A percentile compares a stretch with the other conserved stretches of the same genome.
These are phyloP conservation scores for Fomitopsis palustris DNA, from an alignment of 1,284 basidiomycete species.

Conservation along the genomic window DNA sequence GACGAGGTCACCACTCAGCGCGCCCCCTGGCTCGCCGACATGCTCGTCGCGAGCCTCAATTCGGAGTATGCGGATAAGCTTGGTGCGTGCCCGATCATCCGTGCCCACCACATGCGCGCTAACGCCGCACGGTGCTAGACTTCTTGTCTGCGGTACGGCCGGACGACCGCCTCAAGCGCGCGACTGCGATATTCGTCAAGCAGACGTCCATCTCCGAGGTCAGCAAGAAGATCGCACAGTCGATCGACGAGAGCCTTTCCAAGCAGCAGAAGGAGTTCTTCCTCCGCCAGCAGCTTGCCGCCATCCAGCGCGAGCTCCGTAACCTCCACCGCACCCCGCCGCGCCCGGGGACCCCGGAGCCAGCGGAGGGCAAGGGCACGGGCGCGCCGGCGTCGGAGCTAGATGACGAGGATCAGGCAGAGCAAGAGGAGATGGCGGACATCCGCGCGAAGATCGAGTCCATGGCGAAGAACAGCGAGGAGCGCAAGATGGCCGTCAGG, in stretches of 20 bases:
- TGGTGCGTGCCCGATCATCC: constrained; percentile 38
- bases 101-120: background rate
- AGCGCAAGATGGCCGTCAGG: constrained; percentile 77
- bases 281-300: constrained; percentile 83
- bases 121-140: constrained; percentile 32
- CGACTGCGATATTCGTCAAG: constrained; percentile 67
- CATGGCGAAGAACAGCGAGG: constrained; percentile 72
- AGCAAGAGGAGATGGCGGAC: constrained; percentile 76
- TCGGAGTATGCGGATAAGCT: constrained; percentile 68
- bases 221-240: constrained; percentile 69
- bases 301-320: constrained; percentile 84
- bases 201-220: constrained; percentile 74
- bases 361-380: background rate
- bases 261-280: constrained; percentile 84
- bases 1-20: constrained; percentile 61
- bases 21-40: constrained; percentile 70
- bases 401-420: constrained; percentile 73
- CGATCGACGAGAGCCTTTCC: constrained; percentile 75
- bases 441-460: constrained; percentile 79
- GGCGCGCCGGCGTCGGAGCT: constrained; percentile 41
- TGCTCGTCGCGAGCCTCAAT: constrained; percentile 60
- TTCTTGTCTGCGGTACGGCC: constrained; percentile 55
- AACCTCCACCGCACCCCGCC: constrained; percentile 36
- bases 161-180: constrained; percentile 57
- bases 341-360: background rate